Conservation (phyloP, 805 yeast species). For the Barnettozyma pratensis region DNA sequence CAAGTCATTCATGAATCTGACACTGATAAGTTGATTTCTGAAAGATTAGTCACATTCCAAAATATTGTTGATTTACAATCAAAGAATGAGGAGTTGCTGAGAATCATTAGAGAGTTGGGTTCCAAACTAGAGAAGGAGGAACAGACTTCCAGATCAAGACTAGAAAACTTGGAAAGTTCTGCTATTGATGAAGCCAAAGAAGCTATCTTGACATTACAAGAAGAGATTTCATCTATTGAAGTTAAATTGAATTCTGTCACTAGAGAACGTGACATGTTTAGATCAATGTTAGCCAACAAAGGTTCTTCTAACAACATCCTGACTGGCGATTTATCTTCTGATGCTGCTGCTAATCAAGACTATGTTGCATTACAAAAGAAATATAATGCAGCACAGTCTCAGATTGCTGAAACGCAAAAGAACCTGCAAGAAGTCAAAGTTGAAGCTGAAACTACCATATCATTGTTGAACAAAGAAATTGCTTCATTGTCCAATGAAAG, state of each 20-base stretch:
- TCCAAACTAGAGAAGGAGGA: conserved; percentile 65
- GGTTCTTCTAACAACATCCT: conserved; percentile 12
- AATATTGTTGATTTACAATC: conserved; percentile 61
- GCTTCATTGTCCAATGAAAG: conserved; percentile 34
- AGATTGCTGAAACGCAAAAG: conserved; percentile 11
- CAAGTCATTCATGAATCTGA: conserved; percentile 44
- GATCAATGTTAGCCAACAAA: conserved; percentile 27
- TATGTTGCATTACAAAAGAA: conserved; percentile 12
- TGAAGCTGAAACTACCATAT: conserved; percentile 40
- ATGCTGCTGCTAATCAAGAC: conserved; percentile 3
- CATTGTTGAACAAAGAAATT: conserved; percentile 45
- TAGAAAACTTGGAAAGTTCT: conserved; percentile 37
- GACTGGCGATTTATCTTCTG: conserved; percentile 13
- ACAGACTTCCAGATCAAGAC: conserved; percentile 27
- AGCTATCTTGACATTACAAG: conserved; percentile 59
- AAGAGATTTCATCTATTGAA: conserved; percentile 48
- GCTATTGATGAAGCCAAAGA: conserved; percentile 62
- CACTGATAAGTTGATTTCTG: conserved; percentile 66
- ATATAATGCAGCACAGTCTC: conserved; percentile 11
- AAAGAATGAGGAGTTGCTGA: conserved; percentile 68
- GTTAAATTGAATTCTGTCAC: conserved; percentile 47
- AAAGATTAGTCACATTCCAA: conserved; percentile 67
- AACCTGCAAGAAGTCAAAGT: conserved; percentile 25
- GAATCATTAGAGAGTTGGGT: conserved; percentile 67
- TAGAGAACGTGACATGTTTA: conserved; percentile 68